A percentile compares a stretch with the other conserved stretches of the same genome.
Evolutionary conservation across 2,329 filamentous ascomycete species (phyloP).

Genomic region (Arthrobotrys entomopaga): DNA sequence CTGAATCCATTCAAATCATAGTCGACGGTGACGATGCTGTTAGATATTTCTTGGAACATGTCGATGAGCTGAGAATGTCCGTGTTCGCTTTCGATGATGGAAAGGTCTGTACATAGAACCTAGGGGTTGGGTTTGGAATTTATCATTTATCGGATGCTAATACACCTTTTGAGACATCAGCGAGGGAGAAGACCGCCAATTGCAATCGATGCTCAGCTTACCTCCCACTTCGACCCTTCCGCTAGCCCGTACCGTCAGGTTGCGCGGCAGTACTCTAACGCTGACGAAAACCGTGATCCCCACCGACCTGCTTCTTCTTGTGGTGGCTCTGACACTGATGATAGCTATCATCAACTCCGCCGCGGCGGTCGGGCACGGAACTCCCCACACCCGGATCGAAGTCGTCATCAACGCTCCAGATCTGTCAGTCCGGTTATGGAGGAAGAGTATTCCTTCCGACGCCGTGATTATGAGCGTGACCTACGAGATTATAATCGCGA

Average conservation of each 20-base stretch:
- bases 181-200: background rate
- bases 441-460: slow-evolving; percentile 2
- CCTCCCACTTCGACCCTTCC: slow-evolving; percentile 19
- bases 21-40: slow-evolving; percentile 29
- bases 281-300: background rate
- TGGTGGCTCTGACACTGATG: background rate
- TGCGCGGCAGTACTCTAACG: background rate
- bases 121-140: too few species aligned
- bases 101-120: background rate
- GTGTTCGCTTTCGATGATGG: slow-evolving; percentile 23
- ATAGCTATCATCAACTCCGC: background rate
- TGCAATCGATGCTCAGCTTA: background rate
- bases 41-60: slow-evolving; percentile 10
- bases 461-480: background rate
- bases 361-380: background rate
- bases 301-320: too few species aligned
- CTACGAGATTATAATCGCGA: slow-evolving; percentile 16
- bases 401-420: background rate
- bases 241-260: slow-evolving; percentile 11
- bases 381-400: too few species aligned
- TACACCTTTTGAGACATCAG: too few species aligned
- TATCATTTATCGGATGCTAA: background rate
- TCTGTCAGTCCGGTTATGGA: slow-evolving; percentile 28
- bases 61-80: slow-evolving; percentile 23
- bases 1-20: slow-evolving; percentile 22